Conservation (phyloP, 2,329 filamentous ascomycete species). For the Phialophora macrospora region DNA sequence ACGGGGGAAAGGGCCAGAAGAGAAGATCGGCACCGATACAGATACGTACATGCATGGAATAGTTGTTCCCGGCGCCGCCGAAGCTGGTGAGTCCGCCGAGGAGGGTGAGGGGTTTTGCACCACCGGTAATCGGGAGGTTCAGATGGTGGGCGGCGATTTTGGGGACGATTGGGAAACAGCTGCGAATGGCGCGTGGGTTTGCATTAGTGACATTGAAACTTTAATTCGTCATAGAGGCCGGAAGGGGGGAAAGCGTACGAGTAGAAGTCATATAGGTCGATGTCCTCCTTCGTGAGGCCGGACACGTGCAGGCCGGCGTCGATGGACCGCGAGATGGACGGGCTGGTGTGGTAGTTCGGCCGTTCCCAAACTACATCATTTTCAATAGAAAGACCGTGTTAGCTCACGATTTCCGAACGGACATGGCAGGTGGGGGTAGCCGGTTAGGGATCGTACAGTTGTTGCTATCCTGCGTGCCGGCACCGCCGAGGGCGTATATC, state of each 20-base stretch:
- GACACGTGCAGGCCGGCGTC: slow-evolving; percentile 59
- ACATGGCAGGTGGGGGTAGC: not conserved
- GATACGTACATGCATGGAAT: slow-evolving; percentile 66
- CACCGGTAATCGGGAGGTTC: slow-evolving; percentile 54
- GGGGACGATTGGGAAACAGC: slow-evolving; percentile 71
- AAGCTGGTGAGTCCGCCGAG: slow-evolving; percentile 71
- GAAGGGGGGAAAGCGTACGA: slow-evolving; percentile 47
- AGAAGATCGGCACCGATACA: too few relatives aligned
- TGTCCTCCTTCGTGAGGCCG: slow-evolving; percentile 54
- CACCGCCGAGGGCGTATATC: slow-evolving; percentile 69
- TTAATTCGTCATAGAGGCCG: slow-evolving; percentile 20
- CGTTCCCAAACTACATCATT: slow-evolving; percentile 63
- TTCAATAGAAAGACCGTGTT: not conserved
- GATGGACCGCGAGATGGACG: slow-evolving; percentile 63
- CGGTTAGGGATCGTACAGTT: slow-evolving; percentile 50
- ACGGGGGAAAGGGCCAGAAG: too few relatives aligned
- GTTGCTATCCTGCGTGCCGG: slow-evolving; percentile 63
- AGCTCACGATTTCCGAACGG: not conserved
- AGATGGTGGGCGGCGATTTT: slow-evolving; percentile 69
- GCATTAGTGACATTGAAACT: not conserved
- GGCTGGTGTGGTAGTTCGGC: slow-evolving; percentile 62
- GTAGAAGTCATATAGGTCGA: slow-evolving; percentile 69
- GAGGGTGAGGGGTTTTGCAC: slow-evolving; percentile 61
- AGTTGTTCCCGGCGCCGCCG: slow-evolving; percentile 73
- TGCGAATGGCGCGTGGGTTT: slow-evolving; percentile 38